phyloP scores from a whole-genome alignment of 495 filamentous ascomycete genomes.

The Podospora pseudoanserina region DNA sequence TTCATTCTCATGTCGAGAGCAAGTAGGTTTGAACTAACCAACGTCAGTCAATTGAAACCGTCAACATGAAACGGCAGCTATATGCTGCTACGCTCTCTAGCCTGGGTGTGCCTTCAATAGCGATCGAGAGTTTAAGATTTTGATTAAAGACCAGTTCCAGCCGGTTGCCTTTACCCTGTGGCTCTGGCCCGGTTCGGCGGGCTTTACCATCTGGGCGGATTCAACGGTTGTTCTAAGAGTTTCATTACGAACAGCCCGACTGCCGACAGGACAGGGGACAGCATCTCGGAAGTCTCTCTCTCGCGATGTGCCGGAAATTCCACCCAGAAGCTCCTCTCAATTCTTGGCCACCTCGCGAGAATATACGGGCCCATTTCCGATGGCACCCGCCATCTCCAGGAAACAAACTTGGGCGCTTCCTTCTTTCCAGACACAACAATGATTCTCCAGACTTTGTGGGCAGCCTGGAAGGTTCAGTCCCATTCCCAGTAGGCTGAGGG shows the following conservation, averaged over 20 bases:
- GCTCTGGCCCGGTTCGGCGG: neutral
- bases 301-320: no score
- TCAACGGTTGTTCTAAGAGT: neutral
- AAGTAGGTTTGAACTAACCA: neutral
- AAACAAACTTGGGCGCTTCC: no score
- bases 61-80: neutral
- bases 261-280: no score
- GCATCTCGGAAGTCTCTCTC: no score
- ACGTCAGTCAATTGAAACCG: neutral
- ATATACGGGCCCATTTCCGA: no score
- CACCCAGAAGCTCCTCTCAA: no score
- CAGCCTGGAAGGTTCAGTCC: neutral
- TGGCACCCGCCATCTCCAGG: no score
- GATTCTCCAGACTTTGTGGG: neutral
- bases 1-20: neutral
- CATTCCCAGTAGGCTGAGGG: neutral
- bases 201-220: neutral
- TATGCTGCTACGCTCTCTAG: neutral
- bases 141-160: neutral
- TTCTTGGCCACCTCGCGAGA: no score
- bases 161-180: neutral
- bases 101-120: neutral
- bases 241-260: neutral
- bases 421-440: no score
- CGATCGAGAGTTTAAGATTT: neutral